Conservation (phyloP, 257 asterid genomes). For the Jasminum sambac region DNA sequence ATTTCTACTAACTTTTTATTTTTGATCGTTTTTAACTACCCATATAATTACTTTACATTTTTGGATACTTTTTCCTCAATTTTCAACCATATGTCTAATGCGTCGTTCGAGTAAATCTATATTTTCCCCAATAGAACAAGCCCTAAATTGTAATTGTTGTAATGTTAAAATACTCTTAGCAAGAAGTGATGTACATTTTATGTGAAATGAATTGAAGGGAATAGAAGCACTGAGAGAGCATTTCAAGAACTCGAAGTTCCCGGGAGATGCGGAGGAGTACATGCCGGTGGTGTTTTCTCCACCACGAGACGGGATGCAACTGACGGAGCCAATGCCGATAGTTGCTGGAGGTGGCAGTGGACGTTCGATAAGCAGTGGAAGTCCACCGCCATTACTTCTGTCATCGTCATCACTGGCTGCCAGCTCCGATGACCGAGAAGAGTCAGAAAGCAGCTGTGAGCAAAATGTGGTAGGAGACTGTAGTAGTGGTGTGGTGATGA, state of each 20-base stretch:
- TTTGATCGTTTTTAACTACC: too few species aligned
- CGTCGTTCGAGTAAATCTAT: too few species aligned
- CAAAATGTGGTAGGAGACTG: slow-evolving; percentile 1
- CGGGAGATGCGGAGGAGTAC: slow-evolving; percentile 73
- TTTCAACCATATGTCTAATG: too few species aligned
- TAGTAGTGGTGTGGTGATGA: neutral
- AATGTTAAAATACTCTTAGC: too few species aligned
- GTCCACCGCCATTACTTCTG: neutral
- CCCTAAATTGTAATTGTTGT: too few species aligned
- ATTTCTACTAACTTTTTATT: too few species aligned
- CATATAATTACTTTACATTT: too few species aligned
- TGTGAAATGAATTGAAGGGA: too few species aligned
- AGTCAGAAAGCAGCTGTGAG: slow-evolving; percentile 16
- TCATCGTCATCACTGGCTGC: slow-evolving; percentile 30
- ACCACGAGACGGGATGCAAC: slow-evolving; percentile 68
- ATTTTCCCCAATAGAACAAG: too few species aligned
- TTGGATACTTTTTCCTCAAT: too few species aligned
- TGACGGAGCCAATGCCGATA: slow-evolving; percentile 61
- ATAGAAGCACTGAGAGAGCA: slow-evolving; percentile 85
- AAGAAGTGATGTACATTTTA: too few species aligned
- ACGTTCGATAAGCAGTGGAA: neutral
- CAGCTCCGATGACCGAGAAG: slow-evolving; percentile 27
- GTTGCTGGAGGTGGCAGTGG: slow-evolving; percentile 29
- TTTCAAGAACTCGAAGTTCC: slow-evolving; percentile 96
- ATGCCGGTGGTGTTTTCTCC: slow-evolving; percentile 91